phyloP scores from a whole-genome alignment of 2,329 filamentous ascomycete species.

The Penicillium sp. region DNA sequence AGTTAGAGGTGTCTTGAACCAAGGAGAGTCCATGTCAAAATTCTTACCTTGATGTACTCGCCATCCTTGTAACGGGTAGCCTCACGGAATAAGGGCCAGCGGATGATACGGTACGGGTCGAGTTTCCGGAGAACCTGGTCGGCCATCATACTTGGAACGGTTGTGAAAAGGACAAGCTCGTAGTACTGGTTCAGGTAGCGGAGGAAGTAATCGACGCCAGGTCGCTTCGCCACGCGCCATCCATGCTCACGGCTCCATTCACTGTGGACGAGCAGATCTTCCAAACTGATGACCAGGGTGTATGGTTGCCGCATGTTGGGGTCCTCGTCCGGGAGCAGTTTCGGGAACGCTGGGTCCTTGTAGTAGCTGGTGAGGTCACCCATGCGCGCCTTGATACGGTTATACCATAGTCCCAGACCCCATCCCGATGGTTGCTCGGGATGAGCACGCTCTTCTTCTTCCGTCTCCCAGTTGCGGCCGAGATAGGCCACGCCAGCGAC shows the following conservation, averaged over 20 bases:
- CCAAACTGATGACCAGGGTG: slow-evolving; percentile 84
- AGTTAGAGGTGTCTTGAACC: no score
- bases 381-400: slow-evolving; percentile 68
- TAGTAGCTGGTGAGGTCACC: slow-evolving; percentile 80
- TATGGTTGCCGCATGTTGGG: slow-evolving; percentile 78
- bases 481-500: slow-evolving; percentile 63
- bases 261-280: slow-evolving; percentile 89
- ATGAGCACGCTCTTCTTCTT: slow-evolving; percentile 65
- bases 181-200: slow-evolving; percentile 97
- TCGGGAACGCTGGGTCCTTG: slow-evolving; percentile 89
- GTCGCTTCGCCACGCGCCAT: slow-evolving; percentile 91
- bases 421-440: slow-evolving; percentile 73
- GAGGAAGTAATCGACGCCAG: slow-evolving; percentile 93
- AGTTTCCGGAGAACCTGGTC: slow-evolving; percentile 88
- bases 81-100: slow-evolving; percentile 91
- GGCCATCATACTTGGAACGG: slow-evolving; percentile 72
- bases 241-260: slow-evolving; percentile 92
- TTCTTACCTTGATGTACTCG: slow-evolving; percentile 85
- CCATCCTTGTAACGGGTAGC: slow-evolving; percentile 96
- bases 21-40: not conserved
- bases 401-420: slow-evolving; percentile 69
- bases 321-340: slow-evolving; percentile 70
- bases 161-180: slow-evolving; percentile 93
- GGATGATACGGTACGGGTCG: slow-evolving; percentile 89
- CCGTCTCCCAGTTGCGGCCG: slow-evolving; percentile 76